Evolutionary conservation across 352 stramenopile species (phyloP), one percentile per base, ranked within the genome.

Genomic region (Peronosclerospora sorghi): DNA sequence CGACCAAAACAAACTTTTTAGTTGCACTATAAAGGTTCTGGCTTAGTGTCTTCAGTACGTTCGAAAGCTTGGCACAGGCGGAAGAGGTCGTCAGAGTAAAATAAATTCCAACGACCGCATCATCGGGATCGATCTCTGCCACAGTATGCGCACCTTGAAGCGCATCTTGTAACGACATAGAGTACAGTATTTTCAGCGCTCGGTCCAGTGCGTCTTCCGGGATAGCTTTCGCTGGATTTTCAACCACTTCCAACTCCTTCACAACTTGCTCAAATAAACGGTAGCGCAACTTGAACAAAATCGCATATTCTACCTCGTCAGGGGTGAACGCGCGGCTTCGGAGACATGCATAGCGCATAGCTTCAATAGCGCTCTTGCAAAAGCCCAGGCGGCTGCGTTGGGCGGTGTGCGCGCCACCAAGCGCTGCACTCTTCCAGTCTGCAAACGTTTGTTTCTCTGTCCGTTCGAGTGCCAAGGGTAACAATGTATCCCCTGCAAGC

Each of bases 351-450:
- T 78, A 88, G 4, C 78, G 73, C 19, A 91, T 41, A 8, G 75
- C 74, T 45, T 92, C 83, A 14, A 91, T 45, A 6, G 86, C 59
- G 35, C 74, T 91, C 54, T 91, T 93, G 49, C 72, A 91, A 32
- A 82, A 90, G 1, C 79, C 78, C 12, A 88, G 42, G 27, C 83
- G 81, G 35, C 70, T 77, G 18, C 82, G 76, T 46, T 86, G 76
- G 7, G 70, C 51, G 2, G 80, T 89, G 44, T 78, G 70, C 12
- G 62, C 61, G 1, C 55, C 41, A 10, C 58, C 66, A 10, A 78
- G 17, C 2, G 52, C 64, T 12, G 45, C 40, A 49, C 19, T 66
- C 4, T 24, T 61, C 62, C 64, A 74, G 8, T 62, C 41, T 1
- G 45, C 27, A 5, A 45, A 45, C 0, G 67, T 7, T 7, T 7